A percentile compares a stretch with the other conserved stretches of the same genome.
phyloP scores from a whole-genome alignment of 2,329 filamentous ascomycete species.

The Cytospora mali region DNA sequence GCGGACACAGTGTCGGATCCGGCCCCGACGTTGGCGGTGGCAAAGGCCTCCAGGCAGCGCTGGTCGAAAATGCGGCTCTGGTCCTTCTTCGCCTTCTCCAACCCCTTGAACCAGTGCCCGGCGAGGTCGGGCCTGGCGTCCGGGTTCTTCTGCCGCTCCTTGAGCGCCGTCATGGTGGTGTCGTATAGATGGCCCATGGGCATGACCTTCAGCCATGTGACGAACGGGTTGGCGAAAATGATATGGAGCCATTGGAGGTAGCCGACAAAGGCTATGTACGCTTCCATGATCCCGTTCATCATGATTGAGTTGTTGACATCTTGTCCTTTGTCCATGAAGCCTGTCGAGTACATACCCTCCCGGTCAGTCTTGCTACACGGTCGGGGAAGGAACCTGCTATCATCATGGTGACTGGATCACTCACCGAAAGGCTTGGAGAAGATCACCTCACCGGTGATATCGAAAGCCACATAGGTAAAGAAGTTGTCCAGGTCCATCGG shows the following conservation, averaged over 20 bases:
- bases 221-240: constrained; percentile 35
- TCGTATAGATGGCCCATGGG: constrained; percentile 36
- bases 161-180: constrained; percentile 33
- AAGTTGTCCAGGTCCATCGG: constrained; percentile 32
- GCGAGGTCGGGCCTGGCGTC: constrained; percentile 33
- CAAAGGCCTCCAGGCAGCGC: constrained; percentile 27
- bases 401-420: too few relatives aligned
- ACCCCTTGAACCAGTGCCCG: constrained; percentile 34
- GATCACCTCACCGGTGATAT: constrained; percentile 38
- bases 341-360: constrained; percentile 13
- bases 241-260: constrained; percentile 34
- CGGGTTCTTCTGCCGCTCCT: constrained; percentile 31
- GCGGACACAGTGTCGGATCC: constrained; percentile 32
- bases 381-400: too few relatives aligned
- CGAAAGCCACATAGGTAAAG: constrained; percentile 36
- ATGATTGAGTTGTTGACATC: constrained; percentile 39
- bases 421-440: constrained; percentile 36
- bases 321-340: constrained; percentile 36
- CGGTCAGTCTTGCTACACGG: neutral
- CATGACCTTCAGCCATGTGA: constrained; percentile 34
- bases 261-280: constrained; percentile 32
- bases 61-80: constrained; percentile 22
- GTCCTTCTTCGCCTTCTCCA: constrained; percentile 30
- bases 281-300: constrained; percentile 29
- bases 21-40: constrained; percentile 31